These are phyloP conservation scores for Trametes maxima DNA, from an alignment of 768 basidiomycete genomes.

Conservation along the genomic window DNA sequence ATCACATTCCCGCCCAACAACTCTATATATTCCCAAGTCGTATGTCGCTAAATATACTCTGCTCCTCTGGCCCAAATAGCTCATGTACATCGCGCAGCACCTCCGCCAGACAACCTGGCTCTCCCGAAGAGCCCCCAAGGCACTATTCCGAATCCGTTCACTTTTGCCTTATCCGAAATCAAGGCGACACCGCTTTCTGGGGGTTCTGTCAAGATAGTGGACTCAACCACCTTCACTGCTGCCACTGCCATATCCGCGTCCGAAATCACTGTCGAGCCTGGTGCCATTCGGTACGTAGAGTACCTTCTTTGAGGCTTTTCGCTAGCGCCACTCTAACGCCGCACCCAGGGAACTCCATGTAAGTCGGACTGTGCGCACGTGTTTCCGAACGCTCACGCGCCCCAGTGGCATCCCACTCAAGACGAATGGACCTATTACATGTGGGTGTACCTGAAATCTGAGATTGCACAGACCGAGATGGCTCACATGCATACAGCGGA, in stretches of 20 bases:
- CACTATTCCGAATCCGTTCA: slow-evolving; percentile 43
- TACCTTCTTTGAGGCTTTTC: background rate
- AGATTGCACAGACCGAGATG: slow-evolving; percentile 1
- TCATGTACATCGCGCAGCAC: slow-evolving; percentile 26
- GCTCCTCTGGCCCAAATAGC: background rate
- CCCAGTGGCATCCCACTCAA: slow-evolving; percentile 67
- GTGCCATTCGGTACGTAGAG: slow-evolving; percentile 54
- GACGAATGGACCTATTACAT: slow-evolving; percentile 65
- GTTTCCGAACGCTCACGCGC: slow-evolving; percentile 8
- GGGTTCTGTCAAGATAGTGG: slow-evolving; percentile 53
- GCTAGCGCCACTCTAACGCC: slow-evolving; percentile 21
- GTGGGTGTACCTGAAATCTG: slow-evolving; percentile 37
- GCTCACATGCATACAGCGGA: slow-evolving; percentile 29
- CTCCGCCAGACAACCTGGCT: slow-evolving; percentile 39
- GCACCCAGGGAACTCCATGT: slow-evolving; percentile 54
- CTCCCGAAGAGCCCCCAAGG: slow-evolving; percentile 47
- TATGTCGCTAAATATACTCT: slow-evolving; percentile 18
- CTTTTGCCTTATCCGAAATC: slow-evolving; percentile 50
- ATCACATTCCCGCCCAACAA: slow-evolving; percentile 33
- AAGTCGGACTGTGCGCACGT: slow-evolving; percentile 24
- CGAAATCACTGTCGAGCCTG: slow-evolving; percentile 58
- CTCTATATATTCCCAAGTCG: slow-evolving; percentile 37
- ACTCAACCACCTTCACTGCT: slow-evolving; percentile 50
- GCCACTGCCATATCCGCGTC: slow-evolving; percentile 52
- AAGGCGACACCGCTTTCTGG: slow-evolving; percentile 47